These are phyloP conservation scores for Hawksworthiomyces lignivorus DNA, from an alignment of 2,329 filamentous ascomycete species.

Conservation along the genomic window DNA sequence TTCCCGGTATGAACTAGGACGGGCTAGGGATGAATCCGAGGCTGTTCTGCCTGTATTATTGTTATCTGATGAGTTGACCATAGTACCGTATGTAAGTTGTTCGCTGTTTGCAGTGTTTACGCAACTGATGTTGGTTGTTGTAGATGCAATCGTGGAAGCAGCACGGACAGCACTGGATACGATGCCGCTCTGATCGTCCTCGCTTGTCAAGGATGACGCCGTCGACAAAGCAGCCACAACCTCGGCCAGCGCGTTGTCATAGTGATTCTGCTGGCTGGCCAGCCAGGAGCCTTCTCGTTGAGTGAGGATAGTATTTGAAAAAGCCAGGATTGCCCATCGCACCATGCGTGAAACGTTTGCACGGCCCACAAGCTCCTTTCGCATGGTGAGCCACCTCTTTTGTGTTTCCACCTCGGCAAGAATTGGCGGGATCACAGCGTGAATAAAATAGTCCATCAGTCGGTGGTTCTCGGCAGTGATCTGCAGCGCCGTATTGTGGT, in stretches of 20 bases:
- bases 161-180: too few species aligned
- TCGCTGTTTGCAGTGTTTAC: too few species aligned
- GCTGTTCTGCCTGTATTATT: too few species aligned
- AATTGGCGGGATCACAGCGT: conserved; percentile 43
- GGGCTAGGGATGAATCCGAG: conserved; percentile 18
- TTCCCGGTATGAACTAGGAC: conserved; percentile 28
- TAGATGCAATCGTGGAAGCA: too few species aligned
- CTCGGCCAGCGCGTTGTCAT: conserved; percentile 28
- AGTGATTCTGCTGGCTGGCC: conserved; percentile 29
- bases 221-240: conserved; percentile 17
- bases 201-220: conserved; percentile 2
- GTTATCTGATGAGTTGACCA: too few species aligned
- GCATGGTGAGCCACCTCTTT: conserved; percentile 42
- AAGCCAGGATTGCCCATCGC: conserved; percentile 40
- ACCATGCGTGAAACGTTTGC: conserved; percentile 39
- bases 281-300: conserved; percentile 25
- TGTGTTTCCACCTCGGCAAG: conserved; percentile 45
- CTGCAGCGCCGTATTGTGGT: too few species aligned
- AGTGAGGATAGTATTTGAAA: conserved; percentile 38
- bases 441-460: conserved; percentile 40
- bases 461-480: conserved; percentile 27
- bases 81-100: too few species aligned
- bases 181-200: too few species aligned
- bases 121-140: too few species aligned
- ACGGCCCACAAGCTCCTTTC: conserved; percentile 40